Conservation (phyloP, 805 yeast species). For the Saccharomycopsis capsularis region DNA sequence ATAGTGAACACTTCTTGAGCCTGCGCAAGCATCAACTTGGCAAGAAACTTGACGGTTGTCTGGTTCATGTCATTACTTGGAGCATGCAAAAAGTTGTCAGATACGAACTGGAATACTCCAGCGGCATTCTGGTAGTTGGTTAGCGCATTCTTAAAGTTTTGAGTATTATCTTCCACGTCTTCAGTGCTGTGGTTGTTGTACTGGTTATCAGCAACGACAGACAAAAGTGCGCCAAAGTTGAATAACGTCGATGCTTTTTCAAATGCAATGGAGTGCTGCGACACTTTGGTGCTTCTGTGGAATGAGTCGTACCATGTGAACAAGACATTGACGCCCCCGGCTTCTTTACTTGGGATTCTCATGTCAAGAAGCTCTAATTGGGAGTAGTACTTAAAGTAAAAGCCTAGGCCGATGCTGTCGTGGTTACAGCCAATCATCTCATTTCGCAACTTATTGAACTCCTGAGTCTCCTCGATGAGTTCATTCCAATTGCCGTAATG, state of each 20-base stretch:
- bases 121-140: constrained; percentile 66
- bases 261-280: constrained; percentile 78
- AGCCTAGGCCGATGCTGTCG: constrained; percentile 35
- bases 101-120: constrained; percentile 64
- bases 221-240: constrained; percentile 63
- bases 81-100: constrained; percentile 81
- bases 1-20: constrained; percentile 79
- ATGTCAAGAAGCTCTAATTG: constrained; percentile 75
- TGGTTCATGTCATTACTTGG: constrained; percentile 75
- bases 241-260: constrained; percentile 83
- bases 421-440: constrained; percentile 45
- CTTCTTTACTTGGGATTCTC: constrained; percentile 56
- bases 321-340: constrained; percentile 41
- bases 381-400: constrained; percentile 65
- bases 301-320: constrained; percentile 84
- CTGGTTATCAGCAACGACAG: constrained; percentile 40
- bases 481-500: constrained; percentile 58
- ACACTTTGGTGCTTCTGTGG: constrained; percentile 35
- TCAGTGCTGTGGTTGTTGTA: constrained; percentile 27
- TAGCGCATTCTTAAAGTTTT: constrained; percentile 51
- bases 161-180: constrained; percentile 23
- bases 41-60: constrained; percentile 57
- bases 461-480: constrained; percentile 47
- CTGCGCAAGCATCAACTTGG: constrained; percentile 69
- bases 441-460: constrained; percentile 52